A percentile compares a stretch with the other conserved stretches of the same genome.
Evolutionary conservation across 2,329 filamentous ascomycete species (phyloP).

Genomic region (Fusarium chuoi): DNA sequence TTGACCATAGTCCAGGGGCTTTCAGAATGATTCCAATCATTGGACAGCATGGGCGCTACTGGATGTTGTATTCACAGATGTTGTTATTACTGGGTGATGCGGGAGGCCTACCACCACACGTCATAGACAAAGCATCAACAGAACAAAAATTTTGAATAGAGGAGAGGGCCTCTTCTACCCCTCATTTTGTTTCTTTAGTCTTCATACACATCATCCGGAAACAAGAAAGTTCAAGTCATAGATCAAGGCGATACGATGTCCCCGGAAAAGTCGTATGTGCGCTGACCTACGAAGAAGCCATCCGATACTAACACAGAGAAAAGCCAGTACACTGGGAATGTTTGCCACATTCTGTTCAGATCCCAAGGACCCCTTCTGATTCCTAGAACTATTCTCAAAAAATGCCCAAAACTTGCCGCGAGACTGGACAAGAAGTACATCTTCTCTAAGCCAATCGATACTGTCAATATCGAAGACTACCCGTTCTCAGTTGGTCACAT

Average conservation of each 20-base stretch:
- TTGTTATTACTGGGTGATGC: not conserved
- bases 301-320: not conserved
- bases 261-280: not conserved
- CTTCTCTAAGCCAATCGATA: not conserved
- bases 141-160: not conserved
- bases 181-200: not conserved
- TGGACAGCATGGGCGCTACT: not conserved
- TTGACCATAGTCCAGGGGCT: rapidly evolving
- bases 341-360: not conserved
- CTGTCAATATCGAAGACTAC: not conserved
- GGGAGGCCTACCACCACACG: not conserved
- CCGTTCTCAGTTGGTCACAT: not conserved
- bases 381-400: not conserved
- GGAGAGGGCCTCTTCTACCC: rapidly evolving
- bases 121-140: not conserved
- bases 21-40: rapidly evolving
- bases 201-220: not conserved
- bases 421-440: not conserved
- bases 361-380: not conserved
- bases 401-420: not conserved
- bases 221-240: not conserved
- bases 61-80: rapidly evolving
- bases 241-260: not conserved
- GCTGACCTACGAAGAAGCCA: rapidly evolving
- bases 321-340: not conserved